A percentile compares a stretch with the other conserved stretches of the same genome.
These are phyloP conservation scores for Capsicum baccatum DNA, from an alignment of 257 asterid genomes.

Conservation along the genomic window DNA sequence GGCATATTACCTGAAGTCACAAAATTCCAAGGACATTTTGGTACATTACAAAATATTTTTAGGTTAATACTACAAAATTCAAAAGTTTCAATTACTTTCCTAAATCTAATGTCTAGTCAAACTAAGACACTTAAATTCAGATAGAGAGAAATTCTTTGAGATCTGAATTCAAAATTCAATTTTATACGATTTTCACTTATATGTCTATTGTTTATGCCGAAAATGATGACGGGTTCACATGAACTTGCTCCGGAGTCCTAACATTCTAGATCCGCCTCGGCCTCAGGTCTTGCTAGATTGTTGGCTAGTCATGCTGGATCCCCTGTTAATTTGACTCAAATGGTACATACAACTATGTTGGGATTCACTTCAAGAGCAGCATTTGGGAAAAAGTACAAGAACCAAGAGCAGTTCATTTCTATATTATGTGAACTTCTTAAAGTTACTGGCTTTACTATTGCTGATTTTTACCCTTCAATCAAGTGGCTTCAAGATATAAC, in stretches of 20 bases:
- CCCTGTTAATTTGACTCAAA: slow-evolving; percentile 26
- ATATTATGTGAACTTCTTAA: slow-evolving; percentile 2
- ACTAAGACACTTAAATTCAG: too few species aligned
- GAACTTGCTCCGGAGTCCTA: background rate
- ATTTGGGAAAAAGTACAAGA: slow-evolving; percentile 24
- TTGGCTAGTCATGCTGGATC: slow-evolving; percentile 3
- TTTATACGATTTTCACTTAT: background rate
- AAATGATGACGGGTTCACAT: background rate
- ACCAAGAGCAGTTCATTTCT: background rate
- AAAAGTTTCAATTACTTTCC: too few species aligned
- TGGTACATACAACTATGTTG: slow-evolving; percentile 12
- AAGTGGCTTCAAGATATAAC: slow-evolving; percentile 22
- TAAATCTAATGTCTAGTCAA: too few species aligned
- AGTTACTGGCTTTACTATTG: slow-evolving; percentile 26
- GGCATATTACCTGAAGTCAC: too few species aligned
- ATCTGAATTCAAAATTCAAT: too few species aligned
- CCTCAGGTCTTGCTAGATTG: slow-evolving; percentile 15
- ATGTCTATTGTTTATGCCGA: background rate
- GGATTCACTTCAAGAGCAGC: slow-evolving; percentile 30
- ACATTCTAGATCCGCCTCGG: background rate
- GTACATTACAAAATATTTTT: too few species aligned
- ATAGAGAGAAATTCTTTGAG: background rate
- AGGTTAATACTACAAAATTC: too few species aligned
- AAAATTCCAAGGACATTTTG: too few species aligned
- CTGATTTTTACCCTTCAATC: slow-evolving; percentile 30